Base-by-base conservation (phyloP, 129 eudicot genomes). In the Lactuca sativa region DNA sequence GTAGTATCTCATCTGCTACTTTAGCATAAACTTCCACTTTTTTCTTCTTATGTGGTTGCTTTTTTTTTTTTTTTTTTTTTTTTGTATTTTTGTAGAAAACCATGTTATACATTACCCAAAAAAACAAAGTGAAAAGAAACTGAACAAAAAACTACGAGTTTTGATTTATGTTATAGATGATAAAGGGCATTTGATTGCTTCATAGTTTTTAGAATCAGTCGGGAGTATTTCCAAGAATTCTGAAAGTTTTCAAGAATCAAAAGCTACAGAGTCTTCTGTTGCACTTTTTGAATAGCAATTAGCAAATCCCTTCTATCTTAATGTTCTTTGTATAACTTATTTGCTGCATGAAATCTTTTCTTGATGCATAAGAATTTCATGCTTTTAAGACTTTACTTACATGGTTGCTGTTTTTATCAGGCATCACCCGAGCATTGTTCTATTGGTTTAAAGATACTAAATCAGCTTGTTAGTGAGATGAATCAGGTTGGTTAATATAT, bases 391-490 rank as follows among this genome's bases (percentile, higher is more conserved):
- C 17, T 43, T 67, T 30, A 55, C 87, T 81, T 69, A 76, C 59
- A 25, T 9, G 34, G 37, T 68, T 77, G 70, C 64, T 82, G 41
- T 74, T 59, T 66, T 62, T 73, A 13, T 67, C 86, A 89, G 96
- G 90, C 92, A 76, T 84, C 96, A 71, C 78, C 95, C 8, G 89
- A 81, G 63, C 98, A 92, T 77, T 87, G 83, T 75, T 83, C 95
- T 49, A 92, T 92, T 77, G 98, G 96, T 68, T 85, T 92, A 54
- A 92, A 89, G 95, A 89, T 92, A 74, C 78, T 92, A 62, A 89
- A 92, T 81, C 96, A 92, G 88, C 98, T 92, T 75, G 96, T 92
- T 56, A 71, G 83, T 54, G 98, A 92, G 81, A 92, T 92, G 98
- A 92, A 86, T 86, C 98, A 92, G 98, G 98, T 92, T 80, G 44